A percentile compares a stretch with the other conserved stretches of the same genome.
Conservation (phyloP, 2,329 filamentous ascomycete species). For the Colletotrichum falcatum region DNA sequence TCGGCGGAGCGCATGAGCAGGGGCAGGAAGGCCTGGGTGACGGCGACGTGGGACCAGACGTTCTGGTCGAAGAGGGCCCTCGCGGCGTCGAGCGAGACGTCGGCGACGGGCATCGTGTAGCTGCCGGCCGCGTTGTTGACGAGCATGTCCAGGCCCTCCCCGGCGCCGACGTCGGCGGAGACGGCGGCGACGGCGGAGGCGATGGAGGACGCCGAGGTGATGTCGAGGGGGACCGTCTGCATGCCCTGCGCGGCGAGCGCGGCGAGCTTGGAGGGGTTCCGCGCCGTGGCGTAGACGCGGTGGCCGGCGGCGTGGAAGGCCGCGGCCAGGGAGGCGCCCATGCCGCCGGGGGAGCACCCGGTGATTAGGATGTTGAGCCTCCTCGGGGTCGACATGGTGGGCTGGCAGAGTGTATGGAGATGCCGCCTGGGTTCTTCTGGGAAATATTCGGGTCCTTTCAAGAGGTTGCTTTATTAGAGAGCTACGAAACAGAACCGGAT, state of each 20-base stretch:
- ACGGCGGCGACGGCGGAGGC: constrained; percentile 38
- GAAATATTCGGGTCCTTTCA: neutral
- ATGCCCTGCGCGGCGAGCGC: constrained; percentile 44
- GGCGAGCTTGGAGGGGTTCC: constrained; percentile 45
- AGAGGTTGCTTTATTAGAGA: neutral
- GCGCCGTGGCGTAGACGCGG: constrained; percentile 51
- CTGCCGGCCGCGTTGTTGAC: constrained; percentile 49
- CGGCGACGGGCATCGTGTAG: constrained; percentile 47
- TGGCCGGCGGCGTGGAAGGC: constrained; percentile 45
- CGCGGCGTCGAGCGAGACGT: constrained; percentile 45
- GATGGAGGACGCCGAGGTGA: constrained; percentile 47
- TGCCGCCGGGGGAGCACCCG: constrained; percentile 46
- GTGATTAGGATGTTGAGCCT: constrained; percentile 44
- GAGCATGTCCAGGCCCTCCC: constrained; percentile 45
- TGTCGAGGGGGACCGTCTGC: constrained; percentile 47
- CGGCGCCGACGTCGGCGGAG: neutral
- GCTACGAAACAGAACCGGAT: neutral
- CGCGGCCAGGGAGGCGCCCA: constrained; percentile 45
- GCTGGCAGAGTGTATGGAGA: too few species aligned
- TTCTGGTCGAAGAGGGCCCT: constrained; percentile 48
- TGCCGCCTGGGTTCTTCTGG: too few species aligned
- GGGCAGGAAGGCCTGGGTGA: constrained; percentile 46
- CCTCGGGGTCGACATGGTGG: neutral
- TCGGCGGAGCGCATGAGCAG: constrained; percentile 10
- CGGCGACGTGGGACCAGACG: constrained; percentile 47